A percentile compares a stretch with the other conserved stretches of the same genome.
Conservation (phyloP, 106 monocot species). For the Chionographis japonica region DNA sequence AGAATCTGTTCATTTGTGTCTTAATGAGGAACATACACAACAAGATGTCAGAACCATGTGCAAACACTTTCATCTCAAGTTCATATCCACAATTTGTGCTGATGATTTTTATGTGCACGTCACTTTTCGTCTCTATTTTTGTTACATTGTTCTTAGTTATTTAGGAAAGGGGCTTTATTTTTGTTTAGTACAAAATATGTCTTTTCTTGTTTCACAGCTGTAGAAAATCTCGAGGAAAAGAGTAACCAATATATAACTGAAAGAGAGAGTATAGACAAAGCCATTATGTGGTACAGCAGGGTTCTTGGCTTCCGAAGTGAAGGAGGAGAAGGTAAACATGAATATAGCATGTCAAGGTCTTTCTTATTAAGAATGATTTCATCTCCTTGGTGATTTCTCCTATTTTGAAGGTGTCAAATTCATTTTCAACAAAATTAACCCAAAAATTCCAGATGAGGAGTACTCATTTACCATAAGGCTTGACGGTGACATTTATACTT, state of each 20-base stretch:
- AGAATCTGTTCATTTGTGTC: too few species aligned
- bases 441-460: slow-evolving; percentile 36
- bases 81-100: not conserved
- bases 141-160: not conserved
- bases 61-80: too few species aligned
- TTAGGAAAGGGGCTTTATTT: not conserved
- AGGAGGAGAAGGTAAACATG: slow-evolving; percentile 63
- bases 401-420: slow-evolving; percentile 60
- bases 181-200: not conserved
- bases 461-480: slow-evolving; percentile 60
- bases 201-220: slow-evolving; percentile 15
- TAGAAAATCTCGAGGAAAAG: slow-evolving; percentile 38
- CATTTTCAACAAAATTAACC: slow-evolving; percentile 56
- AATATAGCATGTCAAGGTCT: not conserved
- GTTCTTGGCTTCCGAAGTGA: slow-evolving; percentile 65
- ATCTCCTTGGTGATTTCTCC: slow-evolving; percentile 11
- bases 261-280: slow-evolving; percentile 32
- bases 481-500: slow-evolving; percentile 40
- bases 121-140: not conserved
- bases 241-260: slow-evolving; percentile 21
- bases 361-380: not conserved
- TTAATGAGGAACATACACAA: too few species aligned
- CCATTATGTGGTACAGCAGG: slow-evolving; percentile 57
- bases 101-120: not conserved
- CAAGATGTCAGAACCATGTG: too few species aligned